These are phyloP conservation scores for Pyricularia pennisetigena DNA, from an alignment of 2,329 filamentous ascomycete genomes.

Conservation along the genomic window DNA sequence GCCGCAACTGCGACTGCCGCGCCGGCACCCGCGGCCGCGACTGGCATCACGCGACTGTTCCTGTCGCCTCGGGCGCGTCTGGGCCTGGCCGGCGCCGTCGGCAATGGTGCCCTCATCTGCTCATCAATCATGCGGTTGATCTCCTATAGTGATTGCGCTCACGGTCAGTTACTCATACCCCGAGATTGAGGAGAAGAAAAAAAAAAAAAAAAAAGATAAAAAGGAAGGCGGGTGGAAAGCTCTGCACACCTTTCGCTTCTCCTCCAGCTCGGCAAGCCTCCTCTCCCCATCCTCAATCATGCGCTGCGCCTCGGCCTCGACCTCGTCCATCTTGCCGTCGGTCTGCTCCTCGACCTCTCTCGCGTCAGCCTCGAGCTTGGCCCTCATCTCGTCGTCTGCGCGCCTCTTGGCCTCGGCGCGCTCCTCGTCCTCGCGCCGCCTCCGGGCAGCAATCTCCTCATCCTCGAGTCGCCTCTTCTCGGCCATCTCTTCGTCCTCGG, in stretches of 20 bases:
- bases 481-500: slow-evolving; percentile 21
- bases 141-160: slow-evolving; percentile 18
- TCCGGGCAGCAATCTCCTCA: slow-evolving; percentile 25
- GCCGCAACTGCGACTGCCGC: not conserved
- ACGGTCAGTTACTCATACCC: not conserved
- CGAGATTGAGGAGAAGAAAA: too few species aligned
- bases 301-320: slow-evolving; percentile 21
- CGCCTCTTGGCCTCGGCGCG: slow-evolving; percentile 14
- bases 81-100: slow-evolving; percentile 16
- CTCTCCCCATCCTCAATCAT: slow-evolving; percentile 20
- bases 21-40: not conserved
- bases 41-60: not conserved
- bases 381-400: slow-evolving; percentile 21
- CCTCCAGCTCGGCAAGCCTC: slow-evolving; percentile 22
- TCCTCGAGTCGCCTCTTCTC: slow-evolving; percentile 28
- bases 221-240: not conserved
- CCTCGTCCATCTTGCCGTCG: slow-evolving; percentile 21
- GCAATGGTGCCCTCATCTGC: slow-evolving; percentile 23
- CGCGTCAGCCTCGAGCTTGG: slow-evolving; percentile 19
- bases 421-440: slow-evolving; percentile 26
- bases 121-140: slow-evolving; percentile 32
- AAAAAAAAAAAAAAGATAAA: not conserved
- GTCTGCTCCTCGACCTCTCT: slow-evolving; percentile 23
- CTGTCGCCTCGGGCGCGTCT: slow-evolving; percentile 4
- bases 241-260: slow-evolving; percentile 19